Base-by-base conservation (phyloP, 441 rosid genomes). In the Geranium incanum region DNA sequence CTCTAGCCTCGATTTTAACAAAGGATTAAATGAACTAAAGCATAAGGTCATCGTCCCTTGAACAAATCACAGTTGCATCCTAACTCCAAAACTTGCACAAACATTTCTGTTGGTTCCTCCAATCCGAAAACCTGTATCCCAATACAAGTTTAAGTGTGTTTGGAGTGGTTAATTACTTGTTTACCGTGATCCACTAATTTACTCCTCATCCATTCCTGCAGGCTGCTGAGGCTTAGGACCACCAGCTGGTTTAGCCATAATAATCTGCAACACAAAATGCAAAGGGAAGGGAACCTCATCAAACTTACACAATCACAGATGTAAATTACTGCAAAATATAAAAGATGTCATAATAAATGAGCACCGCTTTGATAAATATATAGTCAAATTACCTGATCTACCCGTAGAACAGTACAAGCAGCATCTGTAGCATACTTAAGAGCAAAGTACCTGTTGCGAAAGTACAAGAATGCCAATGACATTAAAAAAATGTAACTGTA, bases 171-270 rank as follows among this genome's bases (percentile, higher is more conserved):
- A 59, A 28, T 18, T 18, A 7, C 64, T 59, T 21, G 16, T 16
- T 6, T 41, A 18, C 19, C 4, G 63, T 9, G 45, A 11, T 12
- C 16, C 11, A 62, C 36, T 8, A 43, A 71, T 73, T 80, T 89
- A 93, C 78, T 96, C 98, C 77, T 93, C 98, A 21, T 93, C 99
- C 78, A 82, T 82, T 62, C 86, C 97, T 39, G 95, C 95, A 43
- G 93, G 86, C 72, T 83, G 90, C 60, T 86, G 95, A 87, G 95
- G 88, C 81, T 80, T 89, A 18, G 98, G 99, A 39, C 99, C 99
- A 78, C 98, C 98, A 0, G 99, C 99, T 73, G 89, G 97, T 82
- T 96, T 96, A 33, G 99, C 86, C 99, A 96, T 96, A 78, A 93
- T 93, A 70, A 93, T 96, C 99, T 96, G 89, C 84, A 79, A n/a